Base-by-base conservation (phyloP, 768 basidiomycete species). In the Tephrocybe rancida region DNA sequence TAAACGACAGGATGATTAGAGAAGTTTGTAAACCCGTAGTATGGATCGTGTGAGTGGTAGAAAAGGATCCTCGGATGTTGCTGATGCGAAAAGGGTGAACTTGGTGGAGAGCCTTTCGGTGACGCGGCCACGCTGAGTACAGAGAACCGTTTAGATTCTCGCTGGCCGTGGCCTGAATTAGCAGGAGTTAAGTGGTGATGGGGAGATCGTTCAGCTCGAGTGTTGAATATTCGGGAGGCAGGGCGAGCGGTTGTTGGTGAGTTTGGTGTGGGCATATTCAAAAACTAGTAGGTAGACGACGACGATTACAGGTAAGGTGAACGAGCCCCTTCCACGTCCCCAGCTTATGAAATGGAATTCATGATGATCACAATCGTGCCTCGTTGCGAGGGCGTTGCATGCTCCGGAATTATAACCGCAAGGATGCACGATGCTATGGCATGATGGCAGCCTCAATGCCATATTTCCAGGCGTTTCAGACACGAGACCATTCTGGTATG, bases 1-100 rank as follows among this genome's bases (percentile, higher is more conserved):
- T 87, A 85, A 9, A 72, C 60, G 9, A 90, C 80, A 39, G 81
- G 73, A 65, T 89, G 87, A 0, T 81, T 65, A 9, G 88, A 88
- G 66, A 88, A 88, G 65, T 88, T 88, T 37, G 87, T 87, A 61
- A 88, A 88, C 6, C 84, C 86, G 55, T 88, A 87, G 62, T 87
- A 75, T 10, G 85, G 84, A 39, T 80, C 73, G 11, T 79, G 70
- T 61, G 82, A 87, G 59, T 87, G 77, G 59, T 88, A 88, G 64
- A 88, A 88, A 2, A 83, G 64, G 51, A 88, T 74, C 5, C 72
- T 73, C 6, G 66, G 63, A 8, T 70, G 68, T 19, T 66, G 68
- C 21, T 61, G 67, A 5, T 64, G 64, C 18, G 61, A 60, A 24
- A 57, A 34, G 39, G 55, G 52, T 21, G 39, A 22, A 37, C 42